phyloP scores from a whole-genome alignment of 2,329 filamentous ascomycete species.

The Neofusicoccum sp. region DNA sequence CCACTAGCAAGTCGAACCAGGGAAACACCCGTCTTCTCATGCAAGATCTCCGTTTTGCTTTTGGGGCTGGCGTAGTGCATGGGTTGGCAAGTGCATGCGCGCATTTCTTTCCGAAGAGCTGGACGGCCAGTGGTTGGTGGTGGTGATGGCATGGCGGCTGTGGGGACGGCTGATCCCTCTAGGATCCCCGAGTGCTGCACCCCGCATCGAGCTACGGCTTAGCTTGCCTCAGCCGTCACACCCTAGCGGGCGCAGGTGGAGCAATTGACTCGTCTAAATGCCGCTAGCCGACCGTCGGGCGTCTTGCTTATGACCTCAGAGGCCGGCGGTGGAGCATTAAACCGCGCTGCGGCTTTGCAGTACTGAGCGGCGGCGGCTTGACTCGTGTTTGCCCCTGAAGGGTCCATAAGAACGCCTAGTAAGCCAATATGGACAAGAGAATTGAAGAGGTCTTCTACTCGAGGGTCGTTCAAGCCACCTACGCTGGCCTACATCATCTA shows the following conservation, averaged over 20 bases:
- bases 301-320: constrained; percentile 1
- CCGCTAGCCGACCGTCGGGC: not conserved
- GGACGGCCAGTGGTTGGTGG: not conserved
- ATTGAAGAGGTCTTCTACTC: not conserved
- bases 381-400: not conserved
- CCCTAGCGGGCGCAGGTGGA: not conserved
- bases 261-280: not conserved
- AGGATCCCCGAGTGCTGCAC: constrained; percentile 1
- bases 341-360: not conserved
- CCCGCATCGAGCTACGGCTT: constrained; percentile 2
- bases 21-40: not conserved
- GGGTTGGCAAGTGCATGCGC: not conserved
- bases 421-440: not conserved
- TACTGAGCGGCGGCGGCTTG: not conserved
- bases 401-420: not conserved
- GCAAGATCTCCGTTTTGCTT: not conserved
- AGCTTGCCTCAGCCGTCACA: not conserved
- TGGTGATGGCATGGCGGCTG: constrained; percentile 3
- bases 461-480: not conserved
- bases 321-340: not conserved
- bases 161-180: not conserved
- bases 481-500: not conserved
- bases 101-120: not conserved
- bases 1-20: not conserved
- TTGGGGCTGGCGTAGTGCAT: not conserved